Evolutionary conservation across 768 basidiomycete species (phyloP), one percentile per base, ranked within the genome.

Genomic region (Pleurotus giganteus): DNA sequence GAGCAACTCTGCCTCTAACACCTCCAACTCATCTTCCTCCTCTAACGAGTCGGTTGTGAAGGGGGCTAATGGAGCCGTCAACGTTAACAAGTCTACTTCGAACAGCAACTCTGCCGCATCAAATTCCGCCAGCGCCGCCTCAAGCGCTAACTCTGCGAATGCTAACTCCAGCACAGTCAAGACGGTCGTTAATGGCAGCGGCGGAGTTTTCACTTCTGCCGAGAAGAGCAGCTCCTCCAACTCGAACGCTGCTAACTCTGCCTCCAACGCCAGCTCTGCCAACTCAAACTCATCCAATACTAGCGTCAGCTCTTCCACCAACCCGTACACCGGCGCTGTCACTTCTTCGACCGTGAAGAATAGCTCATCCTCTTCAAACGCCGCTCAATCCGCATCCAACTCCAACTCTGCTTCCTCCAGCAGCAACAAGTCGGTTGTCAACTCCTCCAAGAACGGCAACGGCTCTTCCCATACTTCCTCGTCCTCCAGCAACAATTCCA

Each of bases 151-250:
- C 34, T 36, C 31, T 4, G 49, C 46, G 5, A 47, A 47, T 7
- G 46, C 49, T 3, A 51, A 51, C 34, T 51, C 49, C 31, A 51
- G 49, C 49, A 51, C 49, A 9, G 49, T 51, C 19, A 51, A 51
- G 49, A 51, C 49, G 4, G 49, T 24, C 15, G 49, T 51, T 11
- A 51, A 51, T 24, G 49, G 49, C 24, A 51, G 37, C 29, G 49
- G 49, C 34, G 49, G 17, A 12, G 49, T 37, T 21, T 17, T n/a
- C 31, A 13, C 29, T 23, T 51, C 49, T 11, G 31, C 49, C n/a
- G 49, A 36, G 11, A 51, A 21, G 17, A 26, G 23, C 9, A 37
- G 31, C 27, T 34, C 31, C 13, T 51, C 49, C 21, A 36, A 34
- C 21, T 51, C 49, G 32, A 51, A 51, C 49, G 23, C 49, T 29